A percentile compares a stretch with the other conserved stretches of the same genome.
phyloP scores from a whole-genome alignment of 495 filamentous ascomycete genomes.

The Sphaerosporella brunnea region DNA sequence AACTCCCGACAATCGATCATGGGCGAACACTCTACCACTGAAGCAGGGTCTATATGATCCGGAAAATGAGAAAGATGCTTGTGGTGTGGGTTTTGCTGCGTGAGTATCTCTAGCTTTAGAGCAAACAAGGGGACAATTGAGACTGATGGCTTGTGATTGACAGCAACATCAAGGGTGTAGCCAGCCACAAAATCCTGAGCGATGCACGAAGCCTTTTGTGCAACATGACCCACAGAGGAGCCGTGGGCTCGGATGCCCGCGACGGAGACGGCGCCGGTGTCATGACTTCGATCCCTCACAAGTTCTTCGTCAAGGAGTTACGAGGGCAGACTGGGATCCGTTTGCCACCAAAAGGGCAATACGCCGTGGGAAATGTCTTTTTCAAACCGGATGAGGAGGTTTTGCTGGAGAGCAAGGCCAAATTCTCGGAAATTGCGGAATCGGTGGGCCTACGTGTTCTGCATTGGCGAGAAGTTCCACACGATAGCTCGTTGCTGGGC shows the following conservation, averaged over 20 bases:
- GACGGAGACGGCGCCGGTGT: slow-evolving; percentile 97
- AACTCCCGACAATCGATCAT: slow-evolving; percentile 71
- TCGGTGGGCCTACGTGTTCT: slow-evolving; percentile 75
- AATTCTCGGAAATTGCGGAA: slow-evolving; percentile 82
- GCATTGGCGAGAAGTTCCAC: slow-evolving; percentile 91
- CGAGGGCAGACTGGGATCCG: slow-evolving; percentile 70
- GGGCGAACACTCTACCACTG: slow-evolving; percentile 86
- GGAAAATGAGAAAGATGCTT: slow-evolving; percentile 94
- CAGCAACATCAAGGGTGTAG: slow-evolving; percentile 91
- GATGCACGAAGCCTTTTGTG: slow-evolving; percentile 95
- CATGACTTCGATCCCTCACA: slow-evolving; percentile 98
- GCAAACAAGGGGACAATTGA: too few relatives aligned
- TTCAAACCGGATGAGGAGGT: slow-evolving; percentile 91
- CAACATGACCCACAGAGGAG: slow-evolving; percentile 99
- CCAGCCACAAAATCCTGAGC: slow-evolving; percentile 97
- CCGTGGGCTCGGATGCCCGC: slow-evolving; percentile 91
- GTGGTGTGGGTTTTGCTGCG: slow-evolving; percentile 98
- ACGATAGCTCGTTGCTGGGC: slow-evolving; percentile 80
- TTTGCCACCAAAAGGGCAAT: slow-evolving; percentile 77
- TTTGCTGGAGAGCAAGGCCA: slow-evolving; percentile 66
- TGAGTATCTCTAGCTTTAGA: slow-evolving; percentile 33
- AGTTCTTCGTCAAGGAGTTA: slow-evolving; percentile 98
- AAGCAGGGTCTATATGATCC: slow-evolving; percentile 98
- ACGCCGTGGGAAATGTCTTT: slow-evolving; percentile 95
- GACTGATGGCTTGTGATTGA: slow-evolving; percentile 3